Percentiles rank a stretch among this genome's conserved stretches.
Conservation (phyloP, 2,329 filamentous ascomycete species). For the Chaetothyriales sp. region DNA sequence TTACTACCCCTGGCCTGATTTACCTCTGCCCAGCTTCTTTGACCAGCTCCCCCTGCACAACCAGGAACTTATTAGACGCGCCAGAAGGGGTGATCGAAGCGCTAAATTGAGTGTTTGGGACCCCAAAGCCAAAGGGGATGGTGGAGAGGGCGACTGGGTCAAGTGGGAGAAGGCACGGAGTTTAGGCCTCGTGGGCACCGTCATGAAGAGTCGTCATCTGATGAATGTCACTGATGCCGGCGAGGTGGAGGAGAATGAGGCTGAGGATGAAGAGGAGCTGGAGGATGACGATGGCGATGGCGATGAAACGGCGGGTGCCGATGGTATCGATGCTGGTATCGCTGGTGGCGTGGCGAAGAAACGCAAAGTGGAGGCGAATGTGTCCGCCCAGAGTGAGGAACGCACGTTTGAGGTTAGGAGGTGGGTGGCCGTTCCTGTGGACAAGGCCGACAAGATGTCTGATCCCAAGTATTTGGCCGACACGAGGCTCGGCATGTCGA, state of each 20-base stretch:
- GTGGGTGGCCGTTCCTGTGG: constrained; percentile 44
- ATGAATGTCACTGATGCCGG: constrained; percentile 17
- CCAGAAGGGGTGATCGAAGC: constrained; percentile 11
- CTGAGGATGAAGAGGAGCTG: constrained; percentile 19
- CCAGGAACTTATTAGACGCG: constrained; percentile 15
- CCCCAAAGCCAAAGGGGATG: constrained; percentile 4
- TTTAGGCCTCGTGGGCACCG: background rate
- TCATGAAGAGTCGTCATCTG: background rate
- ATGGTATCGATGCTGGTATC: constrained; percentile 14
- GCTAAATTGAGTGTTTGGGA: constrained; percentile 13
- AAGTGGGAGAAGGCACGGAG: background rate
- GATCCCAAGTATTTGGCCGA: constrained; percentile 52
- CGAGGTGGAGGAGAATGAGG: constrained; percentile 17
- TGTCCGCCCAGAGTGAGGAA: constrained; percentile 21
- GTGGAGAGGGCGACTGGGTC: constrained; percentile 5
- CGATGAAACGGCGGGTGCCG: constrained; percentile 28
- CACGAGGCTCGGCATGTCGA: constrained; percentile 45
- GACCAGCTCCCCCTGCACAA: constrained; percentile 51
- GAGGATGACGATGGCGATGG: constrained; percentile 25
- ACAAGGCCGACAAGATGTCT: constrained; percentile 37
- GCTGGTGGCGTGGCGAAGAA: constrained; percentile 7
- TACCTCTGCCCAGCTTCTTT: constrained; percentile 79
- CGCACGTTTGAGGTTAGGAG: constrained; percentile 44
- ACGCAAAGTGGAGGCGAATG: constrained; percentile 1
- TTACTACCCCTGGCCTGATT: constrained; percentile 61